Percentiles rank a stretch among this genome's conserved stretches.
Evolutionary conservation across 345 rosid genomes (phyloP).

Genomic region (Brassica napus): DNA sequence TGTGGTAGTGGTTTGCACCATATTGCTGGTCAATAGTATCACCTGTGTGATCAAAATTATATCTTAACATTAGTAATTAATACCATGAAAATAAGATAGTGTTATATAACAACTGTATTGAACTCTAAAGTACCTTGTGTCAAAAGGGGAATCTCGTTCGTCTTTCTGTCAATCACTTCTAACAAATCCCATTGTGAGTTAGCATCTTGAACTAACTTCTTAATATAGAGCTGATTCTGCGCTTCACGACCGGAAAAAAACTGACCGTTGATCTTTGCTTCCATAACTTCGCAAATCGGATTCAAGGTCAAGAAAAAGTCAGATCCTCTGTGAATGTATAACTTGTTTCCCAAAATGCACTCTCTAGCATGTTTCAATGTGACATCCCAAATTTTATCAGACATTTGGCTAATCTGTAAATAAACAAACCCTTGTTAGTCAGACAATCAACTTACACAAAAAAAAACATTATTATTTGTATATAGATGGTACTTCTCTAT

Average conservation of each 20-base stretch:
- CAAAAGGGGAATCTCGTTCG: constrained; percentile 48
- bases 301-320: constrained; percentile 47
- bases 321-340: constrained; percentile 42
- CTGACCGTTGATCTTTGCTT: constrained; percentile 52
- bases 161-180: constrained; percentile 49
- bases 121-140: constrained; percentile 52
- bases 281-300: constrained; percentile 69
- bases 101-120: background rate
- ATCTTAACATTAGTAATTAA: background rate
- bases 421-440: background rate
- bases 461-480: background rate
- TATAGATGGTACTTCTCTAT: background rate
- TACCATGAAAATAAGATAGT: background rate
- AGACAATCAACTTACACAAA: background rate
- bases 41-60: constrained; percentile 33
- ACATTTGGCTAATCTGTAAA: constrained; percentile 70
- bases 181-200: constrained; percentile 52
- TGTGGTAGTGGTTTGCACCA: constrained; percentile 39
- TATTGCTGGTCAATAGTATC: constrained; percentile 46
- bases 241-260: constrained; percentile 42
- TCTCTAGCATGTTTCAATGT: constrained; percentile 70
- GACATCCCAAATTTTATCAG: constrained; percentile 80
- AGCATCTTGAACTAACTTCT: constrained; percentile 61
- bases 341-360: constrained; percentile 64
- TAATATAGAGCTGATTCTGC: constrained; percentile 49